Conservation (phyloP, 257 asterid genomes). For the Solanum clarkiae region DNA sequence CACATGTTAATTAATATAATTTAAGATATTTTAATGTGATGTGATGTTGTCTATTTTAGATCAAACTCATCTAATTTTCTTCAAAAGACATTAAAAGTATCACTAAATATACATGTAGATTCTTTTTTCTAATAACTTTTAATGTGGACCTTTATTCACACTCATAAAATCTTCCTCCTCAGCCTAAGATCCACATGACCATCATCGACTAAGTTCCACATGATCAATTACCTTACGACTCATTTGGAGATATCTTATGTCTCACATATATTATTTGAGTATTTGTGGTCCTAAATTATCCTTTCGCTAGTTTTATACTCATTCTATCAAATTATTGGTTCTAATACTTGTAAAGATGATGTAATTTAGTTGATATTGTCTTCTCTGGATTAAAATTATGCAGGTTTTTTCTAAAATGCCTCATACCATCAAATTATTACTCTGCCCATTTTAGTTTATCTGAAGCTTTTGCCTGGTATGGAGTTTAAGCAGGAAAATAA, state of each 20-base stretch:
- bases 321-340: not conserved
- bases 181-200: not conserved
- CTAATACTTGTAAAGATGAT: not conserved
- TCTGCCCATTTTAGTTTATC: not conserved
- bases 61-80: too few species aligned
- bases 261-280: not conserved
- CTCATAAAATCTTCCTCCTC: not conserved
- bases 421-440: not conserved
- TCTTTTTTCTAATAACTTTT: not conserved
- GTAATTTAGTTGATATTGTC: not conserved
- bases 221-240: not conserved
- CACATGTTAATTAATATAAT: too few species aligned
- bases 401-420: not conserved
- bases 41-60: not conserved
- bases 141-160: not conserved
- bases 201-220: not conserved
- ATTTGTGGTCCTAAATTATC: not conserved
- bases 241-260: not conserved
- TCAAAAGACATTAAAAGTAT: too few species aligned
- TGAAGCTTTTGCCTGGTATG: not conserved
- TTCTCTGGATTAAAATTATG: accelerated
- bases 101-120: not conserved
- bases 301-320: not conserved
- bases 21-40: too few species aligned
- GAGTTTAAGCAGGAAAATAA: not conserved